These are phyloP conservation scores for Nannochloris sp. DNA, from an alignment of 139 green algal species.

Conservation along the genomic window DNA sequence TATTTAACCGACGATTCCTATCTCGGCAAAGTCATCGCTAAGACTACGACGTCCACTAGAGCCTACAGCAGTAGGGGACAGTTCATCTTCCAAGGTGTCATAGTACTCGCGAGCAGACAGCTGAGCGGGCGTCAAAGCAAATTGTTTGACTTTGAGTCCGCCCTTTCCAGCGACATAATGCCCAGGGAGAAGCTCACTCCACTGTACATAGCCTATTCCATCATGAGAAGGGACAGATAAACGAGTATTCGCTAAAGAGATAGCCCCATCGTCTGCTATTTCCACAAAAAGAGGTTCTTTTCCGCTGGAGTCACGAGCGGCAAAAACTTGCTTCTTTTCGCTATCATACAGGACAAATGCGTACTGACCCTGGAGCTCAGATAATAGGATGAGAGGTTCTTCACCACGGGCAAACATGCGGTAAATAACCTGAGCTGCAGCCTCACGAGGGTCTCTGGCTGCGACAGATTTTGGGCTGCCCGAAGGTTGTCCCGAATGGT, in stretches of 20 bases:
- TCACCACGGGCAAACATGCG: conserved; percentile 31
- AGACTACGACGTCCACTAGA: neutral
- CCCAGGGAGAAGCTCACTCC: conserved; percentile 56
- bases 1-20: too few relatives aligned
- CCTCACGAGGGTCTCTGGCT: conserved; percentile 22
- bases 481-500: neutral
- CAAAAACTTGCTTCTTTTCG: conserved; percentile 47
- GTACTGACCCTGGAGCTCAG: conserved; percentile 71
- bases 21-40: neutral
- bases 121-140: conserved; percentile 62
- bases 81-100: conserved; percentile 29
- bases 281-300: conserved; percentile 48
- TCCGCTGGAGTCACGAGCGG: conserved; percentile 29
- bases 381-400: conserved; percentile 57
- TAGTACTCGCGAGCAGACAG: conserved; percentile 26
- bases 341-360: conserved; percentile 63
- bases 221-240: conserved; percentile 12
- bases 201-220: conserved; percentile 18
- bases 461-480: conserved; percentile 20
- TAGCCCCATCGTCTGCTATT: conserved; percentile 32
- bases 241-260: conserved; percentile 38
- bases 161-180: conserved; percentile 43
- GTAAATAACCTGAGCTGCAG: conserved; percentile 36
- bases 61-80: neutral
- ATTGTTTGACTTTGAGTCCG: conserved; percentile 48